A percentile compares a stretch with the other conserved stretches of the same genome.
Conservation (phyloP, 495 filamentous ascomycete species). For the Podospora australis region DNA sequence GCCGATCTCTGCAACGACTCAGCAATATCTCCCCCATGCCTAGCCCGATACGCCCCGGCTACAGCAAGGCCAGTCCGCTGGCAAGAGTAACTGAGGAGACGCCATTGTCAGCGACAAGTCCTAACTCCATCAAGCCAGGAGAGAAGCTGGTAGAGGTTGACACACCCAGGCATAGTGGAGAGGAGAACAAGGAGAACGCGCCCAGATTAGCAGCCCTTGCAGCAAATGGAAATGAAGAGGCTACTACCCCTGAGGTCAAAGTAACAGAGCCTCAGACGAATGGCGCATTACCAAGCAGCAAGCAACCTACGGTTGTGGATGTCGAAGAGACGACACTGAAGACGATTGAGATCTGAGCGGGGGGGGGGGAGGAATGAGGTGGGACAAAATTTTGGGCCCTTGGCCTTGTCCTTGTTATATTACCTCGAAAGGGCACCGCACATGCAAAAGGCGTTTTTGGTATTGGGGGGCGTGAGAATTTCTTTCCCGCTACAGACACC, state of each 20-base stretch:
- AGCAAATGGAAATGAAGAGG: constrained; percentile 26
- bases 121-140: background rate
- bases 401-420: too few species aligned
- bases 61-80: constrained; percentile 46
- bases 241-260: constrained; percentile 14
- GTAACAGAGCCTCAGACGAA: constrained; percentile 12
- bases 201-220: constrained; percentile 24
- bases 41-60: constrained; percentile 47
- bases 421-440: too few species aligned
- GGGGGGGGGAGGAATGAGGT: too few species aligned
- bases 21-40: constrained; percentile 44
- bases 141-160: constrained; percentile 42
- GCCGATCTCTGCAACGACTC: constrained; percentile 49
- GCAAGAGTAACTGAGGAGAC: constrained; percentile 48
- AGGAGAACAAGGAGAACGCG: constrained; percentile 33
- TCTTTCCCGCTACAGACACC: too few species aligned
- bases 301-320: constrained; percentile 25
- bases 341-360: constrained; percentile 49
- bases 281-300: constrained; percentile 25
- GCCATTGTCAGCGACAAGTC: constrained; percentile 8
- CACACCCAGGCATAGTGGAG: constrained; percentile 45
- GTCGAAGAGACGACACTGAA: constrained; percentile 46
- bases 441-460: too few species aligned
- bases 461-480: too few species aligned
- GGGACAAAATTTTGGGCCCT: too few species aligned